phyloP scores from a whole-genome alignment of 176 grass and related monocot genomes.

The Oryza australiensis region DNA sequence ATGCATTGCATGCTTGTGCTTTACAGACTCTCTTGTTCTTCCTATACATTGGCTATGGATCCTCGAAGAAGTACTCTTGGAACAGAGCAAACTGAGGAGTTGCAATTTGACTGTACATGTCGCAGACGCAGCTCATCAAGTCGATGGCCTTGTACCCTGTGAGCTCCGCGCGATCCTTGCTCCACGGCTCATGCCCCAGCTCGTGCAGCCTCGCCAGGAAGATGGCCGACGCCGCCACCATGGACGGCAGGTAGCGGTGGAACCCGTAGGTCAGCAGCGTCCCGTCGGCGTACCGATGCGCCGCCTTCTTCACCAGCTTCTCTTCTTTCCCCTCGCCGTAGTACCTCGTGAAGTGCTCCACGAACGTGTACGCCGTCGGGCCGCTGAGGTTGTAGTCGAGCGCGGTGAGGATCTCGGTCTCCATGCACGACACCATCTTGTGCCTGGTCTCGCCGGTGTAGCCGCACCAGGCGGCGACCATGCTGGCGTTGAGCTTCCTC shows the following conservation, averaged over 20 bases:
- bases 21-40: background rate
- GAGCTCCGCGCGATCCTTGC: slow-evolving; percentile 3
- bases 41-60: background rate
- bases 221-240: slow-evolving; percentile 35
- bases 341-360: slow-evolving; percentile 32
- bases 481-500: background rate
- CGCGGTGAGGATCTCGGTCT: background rate
- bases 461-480: background rate
- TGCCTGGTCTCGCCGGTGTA: too few species aligned
- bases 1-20: background rate
- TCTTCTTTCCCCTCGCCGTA: background rate
- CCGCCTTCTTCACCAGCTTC: background rate
- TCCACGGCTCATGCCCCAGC: background rate
- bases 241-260: slow-evolving; percentile 19
- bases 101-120: background rate
- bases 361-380: slow-evolving; percentile 41
- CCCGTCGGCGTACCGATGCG: background rate
- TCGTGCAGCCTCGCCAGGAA: slow-evolving; percentile 23
- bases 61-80: background rate
- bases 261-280: slow-evolving; percentile 8
- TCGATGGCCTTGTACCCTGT: slow-evolving; percentile 32
- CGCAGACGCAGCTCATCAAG: background rate
- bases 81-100: background rate
- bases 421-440: slow-evolving; percentile 17
- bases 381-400: slow-evolving; percentile 31